Evolutionary conservation across 495 filamentous ascomycete species (phyloP).

Genomic region (Hypoxylon perforatum): DNA sequence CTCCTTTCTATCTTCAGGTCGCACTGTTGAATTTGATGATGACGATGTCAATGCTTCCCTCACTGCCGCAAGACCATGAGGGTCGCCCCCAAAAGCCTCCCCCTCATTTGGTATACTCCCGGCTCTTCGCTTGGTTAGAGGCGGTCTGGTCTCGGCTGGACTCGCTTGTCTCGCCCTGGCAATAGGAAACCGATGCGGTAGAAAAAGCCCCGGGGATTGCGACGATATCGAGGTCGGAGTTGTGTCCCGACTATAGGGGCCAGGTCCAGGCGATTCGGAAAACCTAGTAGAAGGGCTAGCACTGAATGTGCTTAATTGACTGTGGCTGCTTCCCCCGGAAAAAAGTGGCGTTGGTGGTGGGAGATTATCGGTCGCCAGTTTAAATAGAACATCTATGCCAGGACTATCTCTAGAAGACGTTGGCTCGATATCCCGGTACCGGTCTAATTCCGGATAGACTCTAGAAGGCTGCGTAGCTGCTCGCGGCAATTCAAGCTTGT

Average conservation of each 20-base stretch:
- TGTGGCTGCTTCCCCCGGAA: constrained; percentile 60
- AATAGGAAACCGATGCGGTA: constrained; percentile 66
- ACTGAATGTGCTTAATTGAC: constrained; percentile 67
- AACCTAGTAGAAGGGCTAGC: constrained; percentile 94
- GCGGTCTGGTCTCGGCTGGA: constrained; percentile 73
- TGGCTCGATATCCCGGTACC: constrained; percentile 57
- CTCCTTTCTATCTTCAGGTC: constrained; percentile 57
- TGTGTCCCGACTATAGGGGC: constrained; percentile 85
- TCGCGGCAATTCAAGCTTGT: constrained; percentile 48
- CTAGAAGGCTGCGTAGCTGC: constrained; percentile 48
- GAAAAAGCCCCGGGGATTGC: constrained; percentile 85
- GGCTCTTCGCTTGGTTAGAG: constrained; percentile 70
- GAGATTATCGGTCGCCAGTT: constrained; percentile 67
- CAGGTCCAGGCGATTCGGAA: constrained; percentile 86
- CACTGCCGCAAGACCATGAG: constrained; percentile 69
- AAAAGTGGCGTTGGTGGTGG: constrained; percentile 74
- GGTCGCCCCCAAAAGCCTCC: constrained; percentile 58
- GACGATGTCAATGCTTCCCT: constrained; percentile 72
- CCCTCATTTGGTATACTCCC: constrained; percentile 64
- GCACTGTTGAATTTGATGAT: constrained; percentile 69
- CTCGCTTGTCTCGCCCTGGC: constrained; percentile 71
- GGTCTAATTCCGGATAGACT: constrained; percentile 65
- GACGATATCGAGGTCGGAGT: constrained; percentile 97
- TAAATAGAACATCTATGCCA: constrained; percentile 54
- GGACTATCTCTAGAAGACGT: constrained; percentile 41